Percentiles rank a stretch among this genome's conserved stretches.
Conservation (phyloP, 257 asterid species). For the Nicotiana paniculata region DNA sequence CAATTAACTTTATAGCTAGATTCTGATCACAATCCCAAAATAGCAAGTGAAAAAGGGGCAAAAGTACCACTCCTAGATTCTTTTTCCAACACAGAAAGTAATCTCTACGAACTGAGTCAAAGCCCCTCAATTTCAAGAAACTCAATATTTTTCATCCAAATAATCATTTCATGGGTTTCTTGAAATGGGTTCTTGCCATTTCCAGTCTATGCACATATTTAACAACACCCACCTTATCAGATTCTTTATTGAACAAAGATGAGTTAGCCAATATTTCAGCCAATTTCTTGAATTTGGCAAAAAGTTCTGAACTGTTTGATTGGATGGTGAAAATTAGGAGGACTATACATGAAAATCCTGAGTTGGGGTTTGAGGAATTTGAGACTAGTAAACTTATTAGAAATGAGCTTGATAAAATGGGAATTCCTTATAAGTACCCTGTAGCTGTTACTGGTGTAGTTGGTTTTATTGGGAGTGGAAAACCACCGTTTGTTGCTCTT, state of each 20-base stretch:
- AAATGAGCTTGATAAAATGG: constrained; percentile 56
- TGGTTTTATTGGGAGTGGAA: constrained; percentile 54
- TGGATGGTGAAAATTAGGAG: constrained; percentile 57
- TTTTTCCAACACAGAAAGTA: background rate
- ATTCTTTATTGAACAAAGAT: constrained; percentile 24
- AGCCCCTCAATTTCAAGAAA: background rate
- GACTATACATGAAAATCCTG: constrained; percentile 56
- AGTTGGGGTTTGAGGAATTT: constrained; percentile 64
- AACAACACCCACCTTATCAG: constrained; percentile 17
- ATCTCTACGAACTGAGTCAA: background rate
- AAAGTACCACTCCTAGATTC: background rate
- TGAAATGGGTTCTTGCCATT: constrained; percentile 18
- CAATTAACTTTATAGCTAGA: background rate
- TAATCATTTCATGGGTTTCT: constrained; percentile 24
- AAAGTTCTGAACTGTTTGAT: constrained; percentile 36
- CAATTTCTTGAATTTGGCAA: constrained; percentile 39
- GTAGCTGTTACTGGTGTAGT: constrained; percentile 61
- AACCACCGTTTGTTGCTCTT: constrained; percentile 58
- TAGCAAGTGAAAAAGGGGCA: background rate
- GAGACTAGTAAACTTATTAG: constrained; percentile 58
- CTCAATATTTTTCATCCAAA: background rate
- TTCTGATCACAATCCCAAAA: background rate
- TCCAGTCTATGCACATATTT: constrained; percentile 14
- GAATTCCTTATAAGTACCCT: constrained; percentile 44
- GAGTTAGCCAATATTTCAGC: constrained; percentile 31